Percentiles rank a stretch among this genome's conserved stretches.
phyloP scores from a whole-genome alignment of 2,329 filamentous ascomycete species.

The Akanthomyces muscarius region DNA sequence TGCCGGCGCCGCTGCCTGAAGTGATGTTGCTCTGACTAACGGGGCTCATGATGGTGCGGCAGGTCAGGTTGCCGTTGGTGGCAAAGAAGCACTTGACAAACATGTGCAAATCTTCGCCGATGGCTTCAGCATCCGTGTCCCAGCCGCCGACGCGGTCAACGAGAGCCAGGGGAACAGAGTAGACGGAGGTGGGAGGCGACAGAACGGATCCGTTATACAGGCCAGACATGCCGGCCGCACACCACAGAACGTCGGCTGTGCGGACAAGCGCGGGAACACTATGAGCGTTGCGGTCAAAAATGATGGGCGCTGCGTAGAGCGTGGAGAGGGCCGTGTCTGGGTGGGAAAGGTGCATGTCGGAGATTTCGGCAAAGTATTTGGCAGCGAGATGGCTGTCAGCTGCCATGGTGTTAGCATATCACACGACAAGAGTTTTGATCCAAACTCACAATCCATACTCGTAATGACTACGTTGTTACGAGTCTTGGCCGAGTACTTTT shows the following conservation, averaged over 20 bases:
- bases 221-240: conserved; percentile 65
- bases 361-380: conserved; percentile 63
- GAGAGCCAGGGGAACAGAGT: conserved; percentile 63
- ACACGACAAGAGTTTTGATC: neutral
- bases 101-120: conserved; percentile 75
- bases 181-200: conserved; percentile 69
- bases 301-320: conserved; percentile 65
- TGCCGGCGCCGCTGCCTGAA: conserved; percentile 47
- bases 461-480: conserved; percentile 64
- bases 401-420: conserved; percentile 31
- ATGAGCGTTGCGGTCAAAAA: conserved; percentile 71
- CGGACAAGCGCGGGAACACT: conserved; percentile 63
- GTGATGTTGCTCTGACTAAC: conserved; percentile 71
- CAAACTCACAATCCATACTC: conserved; percentile 64
- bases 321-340: conserved; percentile 59
- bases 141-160: conserved; percentile 67
- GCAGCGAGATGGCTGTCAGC: conserved; percentile 67
- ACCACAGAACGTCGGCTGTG: conserved; percentile 69
- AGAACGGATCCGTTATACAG: conserved; percentile 61
- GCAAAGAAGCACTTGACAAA: conserved; percentile 75
- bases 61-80: conserved; percentile 64
- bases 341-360: conserved; percentile 57
- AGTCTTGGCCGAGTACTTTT: conserved; percentile 50
- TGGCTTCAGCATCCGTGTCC: conserved; percentile 67
- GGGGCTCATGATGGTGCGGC: conserved; percentile 60